Evolutionary conservation across 768 basidiomycete genomes (phyloP), one percentile per base, ranked within the genome.

Genomic region (Leccinum aurantiacum): DNA sequence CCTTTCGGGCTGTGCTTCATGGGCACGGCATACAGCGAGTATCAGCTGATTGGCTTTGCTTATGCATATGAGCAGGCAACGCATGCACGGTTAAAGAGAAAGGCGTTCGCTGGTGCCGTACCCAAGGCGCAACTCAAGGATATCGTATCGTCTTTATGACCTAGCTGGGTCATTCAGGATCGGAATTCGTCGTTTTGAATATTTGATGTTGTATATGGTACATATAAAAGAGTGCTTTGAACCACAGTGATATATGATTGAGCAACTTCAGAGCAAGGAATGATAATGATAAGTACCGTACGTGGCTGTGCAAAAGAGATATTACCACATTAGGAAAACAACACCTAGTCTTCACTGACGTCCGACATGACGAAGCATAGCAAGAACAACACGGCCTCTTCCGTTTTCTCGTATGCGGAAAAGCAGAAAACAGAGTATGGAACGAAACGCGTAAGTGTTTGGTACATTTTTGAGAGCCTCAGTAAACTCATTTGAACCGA

Each of bases 361-460:
- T 44, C 27, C 38, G 33, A 51, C 65, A 92, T 92, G 91, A 91
- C 91, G 56, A 93, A 92, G 75, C 91, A 93, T 70, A 90, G 88
- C 81, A 93, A 91, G 75, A 93, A 93, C 71, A 92, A 92, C 67
- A 93, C 91, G 4, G 91, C 91, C 4, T 92, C 90, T 8, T 92
- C 90, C 0, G 90, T 92, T 56, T 93, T 93, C 75, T 92, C 90
- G 31, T 93, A 94, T 67, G 92, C 91, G 6, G 93, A 95, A 71
- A 88, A 91, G 75, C 90, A 90, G 71, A 91, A 86, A 71, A 70
- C 72, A 37, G 79, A 91, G 19, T 93, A 94, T 78, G 93, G 93
- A 8, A 91, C 90, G 2, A 91, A 87, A 75, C 81, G 81, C 59
- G 89, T 90, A 69, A 59, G 82, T 75, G 13, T 49, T 44, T 24